phyloP scores from a whole-genome alignment of 208 protist species.

The Jaenimonas drosophilae region DNA sequence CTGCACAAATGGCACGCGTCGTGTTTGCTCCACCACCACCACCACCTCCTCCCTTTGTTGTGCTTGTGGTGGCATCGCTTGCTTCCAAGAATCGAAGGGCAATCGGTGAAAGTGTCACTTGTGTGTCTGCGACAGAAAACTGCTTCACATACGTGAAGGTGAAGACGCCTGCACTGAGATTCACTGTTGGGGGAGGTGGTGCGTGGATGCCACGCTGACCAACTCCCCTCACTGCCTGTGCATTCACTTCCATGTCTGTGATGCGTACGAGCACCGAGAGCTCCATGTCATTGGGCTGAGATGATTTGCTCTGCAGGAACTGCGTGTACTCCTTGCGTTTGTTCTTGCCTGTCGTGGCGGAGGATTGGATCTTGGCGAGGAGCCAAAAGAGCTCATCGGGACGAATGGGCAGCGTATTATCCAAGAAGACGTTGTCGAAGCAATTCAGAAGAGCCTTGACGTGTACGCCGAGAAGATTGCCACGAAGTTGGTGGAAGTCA shows the following conservation, averaged over 20 bases:
- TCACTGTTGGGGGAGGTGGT: constrained; percentile 14
- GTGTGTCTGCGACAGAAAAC: constrained; percentile 41
- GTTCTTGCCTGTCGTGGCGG: constrained; percentile 61
- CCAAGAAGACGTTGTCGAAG: constrained; percentile 66
- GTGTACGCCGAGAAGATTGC: constrained; percentile 51
- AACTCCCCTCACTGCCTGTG: background rate
- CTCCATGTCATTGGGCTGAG: constrained; percentile 59
- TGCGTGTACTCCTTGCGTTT: constrained; percentile 62
- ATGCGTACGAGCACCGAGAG: constrained; percentile 39
- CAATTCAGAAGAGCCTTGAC: constrained; percentile 48
- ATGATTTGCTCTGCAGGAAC: constrained; percentile 45
- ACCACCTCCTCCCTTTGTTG: background rate
- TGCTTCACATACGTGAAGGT: constrained; percentile 65
- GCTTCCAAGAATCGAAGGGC: constrained; percentile 25
- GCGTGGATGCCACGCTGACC: background rate
- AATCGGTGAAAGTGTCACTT: constrained; percentile 45
- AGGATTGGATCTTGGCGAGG: constrained; percentile 61
- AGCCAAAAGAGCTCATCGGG: constrained; percentile 85
- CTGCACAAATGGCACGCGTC: background rate
- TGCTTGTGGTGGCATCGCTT: constrained; percentile 2
- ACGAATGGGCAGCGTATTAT: constrained; percentile 40
- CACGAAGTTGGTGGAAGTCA: constrained; percentile 39
- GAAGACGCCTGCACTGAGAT: constrained; percentile 31
- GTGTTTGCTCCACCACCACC: background rate
- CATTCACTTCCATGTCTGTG: constrained; percentile 30